Evolutionary conservation across 345 rosid species (phyloP).

Genomic region (Triadica sebifera): DNA sequence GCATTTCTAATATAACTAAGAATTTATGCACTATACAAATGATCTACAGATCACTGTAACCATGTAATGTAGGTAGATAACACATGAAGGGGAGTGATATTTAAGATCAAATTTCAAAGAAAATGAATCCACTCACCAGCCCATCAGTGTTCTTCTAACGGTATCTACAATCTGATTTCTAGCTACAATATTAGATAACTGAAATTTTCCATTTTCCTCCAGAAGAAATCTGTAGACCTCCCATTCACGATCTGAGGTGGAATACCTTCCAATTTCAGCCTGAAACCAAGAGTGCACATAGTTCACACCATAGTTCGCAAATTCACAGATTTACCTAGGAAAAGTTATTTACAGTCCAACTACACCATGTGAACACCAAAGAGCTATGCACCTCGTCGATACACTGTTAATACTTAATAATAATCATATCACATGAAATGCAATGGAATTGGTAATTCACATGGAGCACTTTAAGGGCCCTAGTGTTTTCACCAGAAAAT

Average conservation of each 20-base stretch:
- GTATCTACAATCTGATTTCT: slow-evolving; percentile 60
- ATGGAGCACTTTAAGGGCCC: neutral
- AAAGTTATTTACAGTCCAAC: slow-evolving; percentile 13
- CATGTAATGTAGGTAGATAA: neutral
- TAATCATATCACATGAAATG: neutral
- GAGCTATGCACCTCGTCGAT: neutral
- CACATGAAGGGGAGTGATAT: neutral
- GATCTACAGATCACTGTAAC: neutral
- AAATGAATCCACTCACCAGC: slow-evolving; percentile 48
- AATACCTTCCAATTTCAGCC: slow-evolving; percentile 84
- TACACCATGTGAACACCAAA: neutral
- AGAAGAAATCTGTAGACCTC: slow-evolving; percentile 85
- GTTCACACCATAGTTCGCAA: neutral
- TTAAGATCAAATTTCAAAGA: neutral
- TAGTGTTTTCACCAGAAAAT: neutral
- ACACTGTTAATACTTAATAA: neutral
- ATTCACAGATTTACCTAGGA: neutral
- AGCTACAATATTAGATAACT: slow-evolving; percentile 34
- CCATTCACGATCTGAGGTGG: slow-evolving; percentile 65
- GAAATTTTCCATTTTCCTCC: slow-evolving; percentile 51
- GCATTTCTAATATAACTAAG: no score
- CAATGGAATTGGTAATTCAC: neutral
- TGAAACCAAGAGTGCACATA: slow-evolving; percentile 21
- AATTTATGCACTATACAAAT: neutral
- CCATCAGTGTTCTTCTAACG: slow-evolving; percentile 78